Conservation (phyloP, 192 early-diverging fungal genomes). For the Backusella westeae region DNA sequence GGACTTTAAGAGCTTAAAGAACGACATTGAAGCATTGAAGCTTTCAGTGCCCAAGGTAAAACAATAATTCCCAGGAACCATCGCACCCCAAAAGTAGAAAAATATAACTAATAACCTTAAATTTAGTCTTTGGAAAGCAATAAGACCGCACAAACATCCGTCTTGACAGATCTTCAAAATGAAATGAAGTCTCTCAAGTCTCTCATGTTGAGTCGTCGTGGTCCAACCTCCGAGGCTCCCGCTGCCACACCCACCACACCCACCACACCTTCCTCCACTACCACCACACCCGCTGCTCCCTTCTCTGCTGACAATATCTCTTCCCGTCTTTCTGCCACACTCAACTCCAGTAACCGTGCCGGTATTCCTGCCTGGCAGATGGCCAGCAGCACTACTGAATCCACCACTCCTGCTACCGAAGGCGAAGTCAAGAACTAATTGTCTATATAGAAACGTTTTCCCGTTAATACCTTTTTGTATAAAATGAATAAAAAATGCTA, state of each 20-base stretch:
- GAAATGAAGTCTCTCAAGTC: constrained; percentile 95
- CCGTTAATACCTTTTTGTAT: constrained; percentile 1
- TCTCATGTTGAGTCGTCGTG: constrained; percentile 77
- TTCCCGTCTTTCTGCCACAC: constrained; percentile 18
- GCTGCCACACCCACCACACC: constrained; percentile 19
- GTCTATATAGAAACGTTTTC: neutral
- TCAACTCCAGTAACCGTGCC: constrained; percentile 5
- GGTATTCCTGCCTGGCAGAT: constrained; percentile 71
- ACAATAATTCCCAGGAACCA: neutral
- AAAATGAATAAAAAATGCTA: neutral
- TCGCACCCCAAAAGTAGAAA: neutral
- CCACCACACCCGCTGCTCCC: neutral
- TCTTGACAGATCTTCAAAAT: constrained; percentile 80
- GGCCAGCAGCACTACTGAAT: constrained; percentile 22
- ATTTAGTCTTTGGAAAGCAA: constrained; percentile 67
- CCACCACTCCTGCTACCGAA: neutral
- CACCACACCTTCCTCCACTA: neutral
- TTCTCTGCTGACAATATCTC: constrained; percentile 20
- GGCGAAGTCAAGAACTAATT: neutral
- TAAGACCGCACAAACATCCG: constrained; percentile 65
- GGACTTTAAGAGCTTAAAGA: constrained; percentile 70
- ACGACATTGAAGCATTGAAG: constrained; percentile 70
- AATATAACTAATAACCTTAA: neutral
- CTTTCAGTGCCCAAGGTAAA: constrained; percentile 75
- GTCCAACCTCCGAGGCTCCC: constrained; percentile 36